A percentile compares a stretch with the other conserved stretches of the same genome.
Evolutionary conservation across 2,329 filamentous ascomycete genomes (phyloP).

Genomic region (Aspergillus ustus): DNA sequence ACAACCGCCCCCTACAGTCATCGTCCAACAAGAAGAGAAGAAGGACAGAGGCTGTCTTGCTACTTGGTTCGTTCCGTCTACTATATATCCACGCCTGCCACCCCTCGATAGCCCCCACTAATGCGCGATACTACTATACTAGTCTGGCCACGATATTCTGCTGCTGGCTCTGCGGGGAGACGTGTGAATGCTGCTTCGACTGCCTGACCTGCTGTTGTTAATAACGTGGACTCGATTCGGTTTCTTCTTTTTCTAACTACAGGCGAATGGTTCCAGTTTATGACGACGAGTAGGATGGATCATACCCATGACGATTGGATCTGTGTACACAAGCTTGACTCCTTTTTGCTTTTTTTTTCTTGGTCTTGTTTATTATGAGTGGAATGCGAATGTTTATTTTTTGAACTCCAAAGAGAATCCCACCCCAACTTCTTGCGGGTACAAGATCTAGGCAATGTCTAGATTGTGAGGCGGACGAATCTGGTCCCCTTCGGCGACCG

Average conservation of each 20-base stretch:
- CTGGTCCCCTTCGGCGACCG: too few relatives aligned
- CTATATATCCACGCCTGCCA: neutral
- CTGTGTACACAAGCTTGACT: neutral
- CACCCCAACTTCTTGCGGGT: too few relatives aligned
- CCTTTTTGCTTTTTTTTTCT: too few relatives aligned
- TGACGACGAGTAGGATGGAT: neutral
- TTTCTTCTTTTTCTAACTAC: too few relatives aligned
- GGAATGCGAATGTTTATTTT: too few relatives aligned
- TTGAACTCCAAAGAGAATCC: too few relatives aligned
- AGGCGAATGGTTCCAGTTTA: neutral
- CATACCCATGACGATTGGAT: neutral
- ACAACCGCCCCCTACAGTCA: constrained; percentile 2
- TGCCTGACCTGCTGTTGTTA: constrained; percentile 6
- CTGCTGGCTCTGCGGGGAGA: constrained; percentile 12
- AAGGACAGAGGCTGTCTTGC: constrained; percentile 6
- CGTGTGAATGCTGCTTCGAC: constrained; percentile 10
- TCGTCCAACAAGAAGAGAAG: constrained; percentile 12
- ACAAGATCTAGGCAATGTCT: too few relatives aligned
- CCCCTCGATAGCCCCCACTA: too few relatives aligned
- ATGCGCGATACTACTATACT: neutral
- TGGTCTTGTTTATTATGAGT: too few relatives aligned
- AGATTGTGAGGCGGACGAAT: too few relatives aligned
- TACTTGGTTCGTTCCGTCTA: constrained; percentile 4
- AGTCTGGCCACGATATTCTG: constrained; percentile 15
- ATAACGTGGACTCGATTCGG: neutral